A percentile compares a stretch with the other conserved stretches of the same genome.
phyloP scores from a whole-genome alignment of 2,329 filamentous ascomycete genomes.

The Elsinoe ampelina region DNA sequence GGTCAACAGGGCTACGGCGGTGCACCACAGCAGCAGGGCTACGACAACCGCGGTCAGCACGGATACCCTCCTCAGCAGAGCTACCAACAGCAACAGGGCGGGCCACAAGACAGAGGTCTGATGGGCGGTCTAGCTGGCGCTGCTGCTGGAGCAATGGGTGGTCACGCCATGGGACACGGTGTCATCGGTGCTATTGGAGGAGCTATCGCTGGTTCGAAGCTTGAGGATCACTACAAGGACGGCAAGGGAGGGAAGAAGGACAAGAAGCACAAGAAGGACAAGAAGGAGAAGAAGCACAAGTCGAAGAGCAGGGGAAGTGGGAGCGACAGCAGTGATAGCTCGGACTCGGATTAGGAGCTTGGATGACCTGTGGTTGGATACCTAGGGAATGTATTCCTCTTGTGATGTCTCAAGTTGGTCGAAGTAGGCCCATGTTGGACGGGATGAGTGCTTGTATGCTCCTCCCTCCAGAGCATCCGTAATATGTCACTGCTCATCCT shows the following conservation, averaged over 20 bases:
- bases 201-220: constrained; percentile 45
- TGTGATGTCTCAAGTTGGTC: too few relatives aligned
- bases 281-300: constrained; percentile 17
- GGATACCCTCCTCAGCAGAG: constrained; percentile 15
- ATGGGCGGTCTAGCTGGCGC: constrained; percentile 48
- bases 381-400: not conserved
- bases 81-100: constrained; percentile 13
- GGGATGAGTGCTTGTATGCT: too few relatives aligned
- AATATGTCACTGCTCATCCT: too few relatives aligned
- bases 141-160: constrained; percentile 48
- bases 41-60: constrained; percentile 11
- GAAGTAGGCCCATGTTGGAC: too few relatives aligned
- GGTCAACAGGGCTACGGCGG: constrained; percentile 17
- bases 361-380: not conserved
- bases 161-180: constrained; percentile 47
- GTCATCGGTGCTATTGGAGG: constrained; percentile 50
- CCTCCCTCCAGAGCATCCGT: too few relatives aligned
- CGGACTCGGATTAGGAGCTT: constrained; percentile 7
- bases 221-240: constrained; percentile 45
- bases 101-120: constrained; percentile 45
- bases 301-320: constrained; percentile 8
- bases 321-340: constrained; percentile 9
- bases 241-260: constrained; percentile 31
- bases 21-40: constrained; percentile 14
- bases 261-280: constrained; percentile 25